phyloP scores from a whole-genome alignment of 257 asterid genomes.

The Parsonsia alboflavescens region DNA sequence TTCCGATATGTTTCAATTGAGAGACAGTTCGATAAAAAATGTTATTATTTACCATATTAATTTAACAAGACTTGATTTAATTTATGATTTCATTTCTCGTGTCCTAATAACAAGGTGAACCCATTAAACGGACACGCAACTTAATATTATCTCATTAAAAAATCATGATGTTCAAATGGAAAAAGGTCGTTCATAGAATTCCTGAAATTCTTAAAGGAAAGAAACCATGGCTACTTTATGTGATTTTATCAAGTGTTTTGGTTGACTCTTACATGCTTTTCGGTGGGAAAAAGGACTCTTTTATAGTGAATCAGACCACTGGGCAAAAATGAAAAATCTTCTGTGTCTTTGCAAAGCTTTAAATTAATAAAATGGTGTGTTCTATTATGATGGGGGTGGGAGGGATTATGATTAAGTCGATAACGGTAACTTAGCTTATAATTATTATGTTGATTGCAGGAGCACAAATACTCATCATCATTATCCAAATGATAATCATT shows the following conservation, averaged over 20 bases:
- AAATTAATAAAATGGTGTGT: neutral
- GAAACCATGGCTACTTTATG: conserved; percentile 2
- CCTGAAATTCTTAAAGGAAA: neutral
- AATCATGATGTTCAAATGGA: neutral
- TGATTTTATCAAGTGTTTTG: neutral
- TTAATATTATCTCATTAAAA: neutral
- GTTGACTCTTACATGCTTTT: conserved; percentile 14
- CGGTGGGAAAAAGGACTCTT: conserved; percentile 6
- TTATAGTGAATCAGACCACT: too few species aligned
- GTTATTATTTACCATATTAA: too few species aligned
- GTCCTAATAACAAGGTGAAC: too few species aligned
- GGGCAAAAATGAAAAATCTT: too few species aligned
- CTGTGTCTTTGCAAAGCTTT: neutral
- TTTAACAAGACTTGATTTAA: too few species aligned
- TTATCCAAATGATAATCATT: neutral
- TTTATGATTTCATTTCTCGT: too few species aligned
- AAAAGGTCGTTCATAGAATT: neutral
- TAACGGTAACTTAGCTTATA: conserved; percentile 11
- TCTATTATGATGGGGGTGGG: neutral
- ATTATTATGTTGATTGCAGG: conserved; percentile 3
- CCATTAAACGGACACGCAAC: too few species aligned
- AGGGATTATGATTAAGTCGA: neutral
- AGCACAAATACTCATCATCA: neutral
- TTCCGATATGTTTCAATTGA: too few species aligned
- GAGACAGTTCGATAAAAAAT: too few species aligned